phyloP scores from a whole-genome alignment of 2,329 filamentous ascomycete species.

The Penicillium sp. region DNA sequence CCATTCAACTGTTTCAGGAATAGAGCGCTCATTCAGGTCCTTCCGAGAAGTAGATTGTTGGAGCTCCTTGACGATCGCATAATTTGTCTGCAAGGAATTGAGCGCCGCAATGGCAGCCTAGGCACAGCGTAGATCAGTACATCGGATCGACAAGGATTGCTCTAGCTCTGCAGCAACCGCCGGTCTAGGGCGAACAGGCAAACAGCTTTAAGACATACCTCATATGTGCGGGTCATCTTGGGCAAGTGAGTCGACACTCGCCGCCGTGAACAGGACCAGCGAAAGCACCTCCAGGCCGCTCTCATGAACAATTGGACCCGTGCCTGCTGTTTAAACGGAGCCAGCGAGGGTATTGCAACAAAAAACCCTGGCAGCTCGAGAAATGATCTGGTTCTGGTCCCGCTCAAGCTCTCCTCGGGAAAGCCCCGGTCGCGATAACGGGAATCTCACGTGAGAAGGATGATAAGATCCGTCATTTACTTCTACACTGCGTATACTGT shows the following conservation, averaged over 20 bases:
- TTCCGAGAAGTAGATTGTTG: constrained; percentile 59
- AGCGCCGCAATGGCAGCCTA: constrained; percentile 67
- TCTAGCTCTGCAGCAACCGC: background rate
- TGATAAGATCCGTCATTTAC: too few relatives aligned
- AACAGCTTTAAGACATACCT: constrained; percentile 25
- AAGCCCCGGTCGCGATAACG: constrained; percentile 13
- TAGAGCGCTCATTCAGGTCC: constrained; percentile 65
- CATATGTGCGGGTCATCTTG: constrained; percentile 38
- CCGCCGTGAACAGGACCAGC: constrained; percentile 20
- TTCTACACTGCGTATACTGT: too few relatives aligned
- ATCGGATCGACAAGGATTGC: background rate
- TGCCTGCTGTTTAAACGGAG: constrained; percentile 12
- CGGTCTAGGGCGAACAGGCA: background rate
- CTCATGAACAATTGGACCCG: constrained; percentile 27
- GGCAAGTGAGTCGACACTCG: constrained; percentile 27
- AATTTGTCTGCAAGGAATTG: constrained; percentile 73
- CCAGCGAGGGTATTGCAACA: constrained; percentile 13
- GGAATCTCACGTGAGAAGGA: constrained; percentile 20
- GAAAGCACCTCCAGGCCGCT: constrained; percentile 20
- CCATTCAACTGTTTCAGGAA: constrained; percentile 79
- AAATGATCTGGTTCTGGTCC: constrained; percentile 11
- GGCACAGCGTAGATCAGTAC: background rate
- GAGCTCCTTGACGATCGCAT: constrained; percentile 68
- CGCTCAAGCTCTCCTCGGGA: constrained; percentile 20
- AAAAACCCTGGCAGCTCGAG: constrained; percentile 17